Percentiles rank a stretch among this genome's conserved stretches.
phyloP scores from a whole-genome alignment of 1,139 yeast genomes.

The Debaryomyces singareniensis region DNA sequence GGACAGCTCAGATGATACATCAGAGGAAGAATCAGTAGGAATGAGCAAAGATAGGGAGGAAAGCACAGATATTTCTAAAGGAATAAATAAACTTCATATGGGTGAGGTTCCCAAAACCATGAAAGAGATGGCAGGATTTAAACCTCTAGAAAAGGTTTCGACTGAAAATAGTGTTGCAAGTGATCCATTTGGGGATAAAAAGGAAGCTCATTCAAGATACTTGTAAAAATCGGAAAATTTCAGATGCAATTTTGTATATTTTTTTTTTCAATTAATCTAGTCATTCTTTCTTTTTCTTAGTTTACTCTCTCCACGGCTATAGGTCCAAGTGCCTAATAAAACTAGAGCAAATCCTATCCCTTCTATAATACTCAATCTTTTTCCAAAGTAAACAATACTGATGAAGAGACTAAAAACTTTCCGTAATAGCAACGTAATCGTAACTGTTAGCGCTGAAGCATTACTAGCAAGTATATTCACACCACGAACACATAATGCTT shows the following conservation, averaged over 20 bases:
- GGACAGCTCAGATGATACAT: constrained; percentile 15
- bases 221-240: background rate
- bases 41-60: background rate
- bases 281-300: background rate
- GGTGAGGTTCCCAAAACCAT: constrained; percentile 20
- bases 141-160: constrained; percentile 11
- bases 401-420: constrained; percentile 55
- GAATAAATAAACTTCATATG: too few relatives aligned
- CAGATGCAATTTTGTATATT: too few relatives aligned
- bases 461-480: constrained; percentile 57
- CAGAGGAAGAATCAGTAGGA: background rate
- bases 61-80: background rate
- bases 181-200: constrained; percentile 69
- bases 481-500: constrained; percentile 59
- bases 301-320: background rate
- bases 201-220: constrained; percentile 28
- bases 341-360: constrained; percentile 46
- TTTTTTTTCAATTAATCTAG: background rate
- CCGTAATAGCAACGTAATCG: constrained; percentile 53
- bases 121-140: constrained; percentile 8
- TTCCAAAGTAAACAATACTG: constrained; percentile 46
- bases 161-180: constrained; percentile 31
- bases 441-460: constrained; percentile 55
- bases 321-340: constrained; percentile 34
- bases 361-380: constrained; percentile 29